These are phyloP conservation scores for Boletellus dicymbophilus DNA, from an alignment of 1,284 basidiomycete genomes.

Conservation along the genomic window DNA sequence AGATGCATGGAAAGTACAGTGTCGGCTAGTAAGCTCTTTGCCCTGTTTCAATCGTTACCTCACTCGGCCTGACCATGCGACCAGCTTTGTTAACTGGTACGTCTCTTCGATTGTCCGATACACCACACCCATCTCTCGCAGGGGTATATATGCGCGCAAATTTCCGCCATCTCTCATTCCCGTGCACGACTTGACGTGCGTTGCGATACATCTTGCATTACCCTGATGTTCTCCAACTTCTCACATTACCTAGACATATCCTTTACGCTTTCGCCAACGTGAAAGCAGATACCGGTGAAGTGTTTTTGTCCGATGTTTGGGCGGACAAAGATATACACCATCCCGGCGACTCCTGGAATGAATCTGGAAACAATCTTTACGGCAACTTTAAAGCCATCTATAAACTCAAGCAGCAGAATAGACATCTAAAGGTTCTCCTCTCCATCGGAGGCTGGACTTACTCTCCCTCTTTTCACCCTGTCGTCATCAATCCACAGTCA, in stretches of 20 bases:
- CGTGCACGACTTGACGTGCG: conserved; percentile 80
- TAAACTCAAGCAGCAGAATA: conserved; percentile 83
- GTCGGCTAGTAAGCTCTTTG: conserved; percentile 72
- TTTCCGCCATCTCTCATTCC: conserved; percentile 85
- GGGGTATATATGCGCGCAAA: conserved; percentile 96
- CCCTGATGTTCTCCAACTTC: conserved; percentile 11
- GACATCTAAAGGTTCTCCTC: conserved; percentile 84
- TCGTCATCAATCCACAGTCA: conserved; percentile 63
- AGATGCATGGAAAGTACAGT: conserved; percentile 59
- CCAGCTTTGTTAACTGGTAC: conserved; percentile 78
- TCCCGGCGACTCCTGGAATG: conserved; percentile 88
- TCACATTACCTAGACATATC: conserved; percentile 56
- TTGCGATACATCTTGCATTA: conserved; percentile 18
- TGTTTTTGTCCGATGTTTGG: conserved; percentile 89
- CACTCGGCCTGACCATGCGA: conserved; percentile 8
- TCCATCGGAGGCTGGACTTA: conserved; percentile 94
- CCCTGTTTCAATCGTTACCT: conserved; percentile 3
- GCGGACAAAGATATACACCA: conserved; percentile 92
- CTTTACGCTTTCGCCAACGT: conserved; percentile 92
- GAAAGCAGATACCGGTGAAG: conserved; percentile 79
- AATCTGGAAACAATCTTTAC: conserved; percentile 82
- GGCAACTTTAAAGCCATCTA: conserved; percentile 95
- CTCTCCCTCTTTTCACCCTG: conserved; percentile 76
- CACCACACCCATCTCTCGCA: conserved; percentile 29
- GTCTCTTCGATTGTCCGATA: conserved; percentile 8